Conservation (phyloP, 2,329 filamentous ascomycete species). For the Coniella lustricola region DNA sequence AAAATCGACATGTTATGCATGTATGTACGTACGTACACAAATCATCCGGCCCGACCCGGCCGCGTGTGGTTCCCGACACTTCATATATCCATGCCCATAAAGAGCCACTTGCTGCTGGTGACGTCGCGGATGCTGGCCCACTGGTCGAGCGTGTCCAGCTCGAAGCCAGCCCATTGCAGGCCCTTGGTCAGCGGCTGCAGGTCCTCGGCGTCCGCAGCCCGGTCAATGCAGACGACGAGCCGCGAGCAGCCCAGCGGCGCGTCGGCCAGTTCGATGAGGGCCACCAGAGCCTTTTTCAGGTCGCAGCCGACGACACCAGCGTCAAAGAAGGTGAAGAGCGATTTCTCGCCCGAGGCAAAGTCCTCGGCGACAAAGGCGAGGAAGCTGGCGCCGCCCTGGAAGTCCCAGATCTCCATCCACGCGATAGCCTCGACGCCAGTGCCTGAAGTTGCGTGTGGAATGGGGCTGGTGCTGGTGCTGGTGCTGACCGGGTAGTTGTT, state of each 20-base stretch:
- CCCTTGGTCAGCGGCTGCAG: conserved; percentile 67
- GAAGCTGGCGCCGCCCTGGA: conserved; percentile 75
- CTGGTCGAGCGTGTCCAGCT: conserved; percentile 69
- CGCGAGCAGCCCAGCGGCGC: conserved; percentile 68
- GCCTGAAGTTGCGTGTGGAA: conserved; percentile 18
- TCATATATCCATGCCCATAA: conserved; percentile 82
- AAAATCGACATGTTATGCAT: conserved; percentile 10
- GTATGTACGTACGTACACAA: not conserved
- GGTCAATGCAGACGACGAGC: conserved; percentile 76
- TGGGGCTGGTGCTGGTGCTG: conserved; percentile 14
- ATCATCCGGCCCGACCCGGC: too few relatives aligned
- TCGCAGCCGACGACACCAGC: conserved; percentile 61
- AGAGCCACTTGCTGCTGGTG: conserved; percentile 73
- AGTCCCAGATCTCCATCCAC: conserved; percentile 80
- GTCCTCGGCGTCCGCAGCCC: conserved; percentile 55
- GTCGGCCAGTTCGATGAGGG: conserved; percentile 81
- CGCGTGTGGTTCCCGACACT: not conserved
- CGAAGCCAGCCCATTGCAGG: conserved; percentile 90
- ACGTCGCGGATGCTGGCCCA: conserved; percentile 61
- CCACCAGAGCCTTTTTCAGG: conserved; percentile 86
- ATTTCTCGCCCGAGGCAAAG: conserved; percentile 44
- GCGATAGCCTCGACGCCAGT: conserved; percentile 38
- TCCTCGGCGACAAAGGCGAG: conserved; percentile 74
- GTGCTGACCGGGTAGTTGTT: too few relatives aligned
- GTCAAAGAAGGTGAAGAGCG: conserved; percentile 86